Evolutionary conservation across 192 early-diverging fungal genomes (phyloP).

Genomic region (Kappamyces sp.): DNA sequence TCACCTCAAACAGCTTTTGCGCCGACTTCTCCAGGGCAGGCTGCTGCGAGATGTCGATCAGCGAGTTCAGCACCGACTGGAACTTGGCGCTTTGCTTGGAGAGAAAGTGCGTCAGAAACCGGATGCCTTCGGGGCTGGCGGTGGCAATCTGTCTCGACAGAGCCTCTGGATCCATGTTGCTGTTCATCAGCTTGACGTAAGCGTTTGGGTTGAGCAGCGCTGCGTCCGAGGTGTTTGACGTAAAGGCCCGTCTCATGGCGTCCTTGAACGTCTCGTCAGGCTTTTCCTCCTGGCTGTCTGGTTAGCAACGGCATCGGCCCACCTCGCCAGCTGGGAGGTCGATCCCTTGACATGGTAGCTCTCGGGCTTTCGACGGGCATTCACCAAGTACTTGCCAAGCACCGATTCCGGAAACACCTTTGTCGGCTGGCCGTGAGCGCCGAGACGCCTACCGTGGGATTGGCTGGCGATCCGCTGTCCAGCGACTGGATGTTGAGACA

Average conservation of each 20-base stretch:
- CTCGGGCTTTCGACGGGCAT: neutral
- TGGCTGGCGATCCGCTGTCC: conserved; percentile 13
- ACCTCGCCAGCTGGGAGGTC: neutral
- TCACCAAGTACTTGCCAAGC: conserved; percentile 11
- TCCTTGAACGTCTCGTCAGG: neutral
- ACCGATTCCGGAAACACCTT: conserved; percentile 16
- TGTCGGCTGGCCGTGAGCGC: neutral
- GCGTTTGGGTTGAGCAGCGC: conserved; percentile 28
- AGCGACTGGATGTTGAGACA: conserved; percentile 36
- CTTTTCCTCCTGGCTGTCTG: neutral
- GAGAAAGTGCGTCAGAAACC: conserved; percentile 30
- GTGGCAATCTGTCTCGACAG: conserved; percentile 27
- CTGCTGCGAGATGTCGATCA: conserved; percentile 21
- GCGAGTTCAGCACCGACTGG: conserved; percentile 25
- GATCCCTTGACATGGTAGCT: neutral
- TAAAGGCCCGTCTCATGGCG: conserved; percentile 14
- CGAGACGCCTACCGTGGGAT: neutral
- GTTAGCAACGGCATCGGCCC: neutral
- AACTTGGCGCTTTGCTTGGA: conserved; percentile 26
- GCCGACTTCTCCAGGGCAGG: conserved; percentile 20
- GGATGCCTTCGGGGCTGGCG: conserved; percentile 16
- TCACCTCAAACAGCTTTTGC: conserved; percentile 19
- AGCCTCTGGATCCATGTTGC: conserved; percentile 15
- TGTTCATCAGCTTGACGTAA: conserved; percentile 45
- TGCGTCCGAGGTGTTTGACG: conserved; percentile 4